Evolutionary conservation across 2,329 filamentous ascomycete genomes (phyloP), one percentile per base, ranked within the genome.

Genomic region (Leptographium wingfieldii): DNA sequence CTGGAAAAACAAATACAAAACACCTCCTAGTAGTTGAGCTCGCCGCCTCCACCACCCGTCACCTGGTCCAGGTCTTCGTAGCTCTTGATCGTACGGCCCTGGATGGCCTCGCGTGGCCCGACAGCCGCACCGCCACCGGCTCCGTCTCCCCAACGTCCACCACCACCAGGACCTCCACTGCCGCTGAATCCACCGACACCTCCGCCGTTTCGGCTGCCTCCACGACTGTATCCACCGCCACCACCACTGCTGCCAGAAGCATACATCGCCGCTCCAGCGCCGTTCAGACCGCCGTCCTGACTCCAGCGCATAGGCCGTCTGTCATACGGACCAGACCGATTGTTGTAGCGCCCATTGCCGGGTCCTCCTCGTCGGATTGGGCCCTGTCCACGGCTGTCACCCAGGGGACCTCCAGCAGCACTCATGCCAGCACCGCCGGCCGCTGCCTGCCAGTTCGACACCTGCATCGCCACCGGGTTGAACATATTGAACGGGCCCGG

Each of bases 31-130:
- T 97, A 97, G 73, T 97, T 95, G 68, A 97, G 76, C 74, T 96
- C 92, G 33, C 89, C 88, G 49, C 86, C 84, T 49, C 86, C 89
- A 43, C 82, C 79, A 16, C 85, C 83, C 46, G 84, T 84, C 61
- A 87, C 86, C 54, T 95, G 92, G 74, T 99, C 94, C 29, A 99
- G 77, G 70, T 99, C 94, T 72, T 99, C 95, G 70, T 99, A 99
- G 72, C 90, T 96, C 80, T 95, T 96, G 65, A 99, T 76, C 63
- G 89, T 96, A 60, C 94, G 84, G 5, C 94, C 94, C 66, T 95
- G 90, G 0, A 95, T 91, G 12, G 94, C 92, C 73, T 97, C 92
- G 25, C 89, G 83, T 25, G 94, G 92, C 0, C 91, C 92, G 62
- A 92, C 86, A 2, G 87, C 85, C 40, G 87, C 84, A 29, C 82